Evolutionary conservation across 163 green algal genomes (phyloP).

Genomic region (Smithsoniella earleae): DNA sequence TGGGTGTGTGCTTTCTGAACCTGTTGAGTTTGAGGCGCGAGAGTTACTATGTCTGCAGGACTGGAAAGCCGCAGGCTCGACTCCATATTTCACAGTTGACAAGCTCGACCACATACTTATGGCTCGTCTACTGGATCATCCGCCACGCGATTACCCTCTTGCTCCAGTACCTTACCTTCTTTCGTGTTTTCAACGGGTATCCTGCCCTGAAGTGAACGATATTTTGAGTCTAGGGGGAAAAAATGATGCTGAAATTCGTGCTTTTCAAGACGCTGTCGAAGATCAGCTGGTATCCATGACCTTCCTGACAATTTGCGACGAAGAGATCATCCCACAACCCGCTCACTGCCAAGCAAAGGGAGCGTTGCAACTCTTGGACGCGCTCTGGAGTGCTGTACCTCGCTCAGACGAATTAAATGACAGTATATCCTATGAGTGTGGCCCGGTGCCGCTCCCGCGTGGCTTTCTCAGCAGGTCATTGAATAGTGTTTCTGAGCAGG

Average conservation of each 20-base stretch:
- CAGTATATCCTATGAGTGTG: not conserved
- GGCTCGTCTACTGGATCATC: slow-evolving; percentile 5
- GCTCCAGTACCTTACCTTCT: slow-evolving; percentile 12
- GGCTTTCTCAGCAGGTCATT: slow-evolving; percentile 8
- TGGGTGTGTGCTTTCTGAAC: no score
- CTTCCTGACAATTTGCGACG: slow-evolving; percentile 1
- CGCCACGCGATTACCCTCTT: not conserved
- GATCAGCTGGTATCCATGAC: slow-evolving; percentile 16
- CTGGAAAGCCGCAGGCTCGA: not conserved
- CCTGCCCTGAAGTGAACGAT: not conserved
- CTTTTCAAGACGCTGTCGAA: slow-evolving; percentile 18
- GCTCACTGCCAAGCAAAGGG: not conserved
- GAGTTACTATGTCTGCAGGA: slow-evolving; percentile 4
- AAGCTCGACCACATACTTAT: slow-evolving; percentile 16
- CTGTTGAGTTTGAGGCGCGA: no score
- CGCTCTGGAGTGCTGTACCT: slow-evolving; percentile 3
- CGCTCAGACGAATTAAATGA: not conserved
- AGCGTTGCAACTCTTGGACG: slow-evolving; percentile 12
- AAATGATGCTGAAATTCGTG: not conserved
- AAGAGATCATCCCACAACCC: slow-evolving; percentile 29
- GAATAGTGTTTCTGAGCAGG: not conserved
- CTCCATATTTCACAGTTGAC: not conserved
- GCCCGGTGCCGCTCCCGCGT: not conserved
- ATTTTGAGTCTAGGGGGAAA: slow-evolving; percentile 2
- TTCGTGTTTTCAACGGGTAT: slow-evolving; percentile 26